Conservation (phyloP, 208 protist species). For the Zelonia costaricensis region DNA sequence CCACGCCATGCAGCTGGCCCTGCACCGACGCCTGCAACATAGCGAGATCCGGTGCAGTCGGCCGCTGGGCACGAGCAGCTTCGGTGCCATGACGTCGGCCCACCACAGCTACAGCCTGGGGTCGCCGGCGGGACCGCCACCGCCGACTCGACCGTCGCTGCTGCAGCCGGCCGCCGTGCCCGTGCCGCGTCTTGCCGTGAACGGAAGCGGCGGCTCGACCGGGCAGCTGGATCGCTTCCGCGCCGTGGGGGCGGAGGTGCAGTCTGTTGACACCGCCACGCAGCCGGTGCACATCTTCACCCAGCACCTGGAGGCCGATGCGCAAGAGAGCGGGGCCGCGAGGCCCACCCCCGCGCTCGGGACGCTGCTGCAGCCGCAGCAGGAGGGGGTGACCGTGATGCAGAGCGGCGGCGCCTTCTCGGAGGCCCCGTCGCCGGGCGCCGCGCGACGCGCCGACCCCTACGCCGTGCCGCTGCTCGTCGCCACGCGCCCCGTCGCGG, state of each 20-base stretch:
- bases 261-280: slow-evolving; percentile 18
- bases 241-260: slow-evolving; percentile 27
- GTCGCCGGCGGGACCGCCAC: no score
- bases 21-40: slow-evolving; percentile 60
- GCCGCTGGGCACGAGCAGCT: slow-evolving; percentile 1
- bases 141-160: not conserved
- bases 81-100: not conserved
- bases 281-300: slow-evolving; percentile 30
- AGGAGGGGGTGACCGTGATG: not conserved
- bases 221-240: slow-evolving; percentile 24
- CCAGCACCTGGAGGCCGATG: slow-evolving; percentile 12
- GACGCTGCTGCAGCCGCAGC: not conserved
- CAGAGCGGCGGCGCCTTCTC: not conserved
- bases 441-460: not conserved
- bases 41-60: slow-evolving; percentile 19
- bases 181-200: slow-evolving; percentile 4
- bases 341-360: no score
- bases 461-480: not conserved
- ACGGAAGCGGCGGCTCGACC: not conserved
- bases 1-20: slow-evolving; percentile 49
- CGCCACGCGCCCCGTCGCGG: not conserved
- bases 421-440: not conserved
- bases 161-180: slow-evolving; percentile 10
- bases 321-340: no score
- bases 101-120: not conserved